Evolutionary conservation across 495 filamentous ascomycete genomes (phyloP).

Genomic region (Alectoria sarmentosa): DNA sequence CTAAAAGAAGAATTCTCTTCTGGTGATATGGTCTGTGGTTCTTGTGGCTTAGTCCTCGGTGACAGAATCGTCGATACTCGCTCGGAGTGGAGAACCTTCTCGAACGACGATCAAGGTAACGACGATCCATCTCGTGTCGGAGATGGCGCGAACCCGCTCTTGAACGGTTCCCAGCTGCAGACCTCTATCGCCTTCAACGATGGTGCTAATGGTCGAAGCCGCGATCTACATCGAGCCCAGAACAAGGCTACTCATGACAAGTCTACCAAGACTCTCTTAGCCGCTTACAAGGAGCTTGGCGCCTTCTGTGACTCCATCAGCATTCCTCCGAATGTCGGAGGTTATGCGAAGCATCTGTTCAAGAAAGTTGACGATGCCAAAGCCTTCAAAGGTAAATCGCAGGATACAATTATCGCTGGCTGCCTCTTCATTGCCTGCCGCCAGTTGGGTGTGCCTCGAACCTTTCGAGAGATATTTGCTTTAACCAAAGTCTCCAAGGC

Average conservation of each 20-base stretch:
- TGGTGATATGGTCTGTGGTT: conserved; percentile 87
- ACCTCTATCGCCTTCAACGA: conserved; percentile 78
- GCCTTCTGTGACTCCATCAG: conserved; percentile 78
- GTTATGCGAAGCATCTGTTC: conserved; percentile 88
- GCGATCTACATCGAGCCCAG: conserved; percentile 81
- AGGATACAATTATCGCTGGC: conserved; percentile 87
- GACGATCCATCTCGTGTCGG: conserved; percentile 98
- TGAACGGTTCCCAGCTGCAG: conserved; percentile 88
- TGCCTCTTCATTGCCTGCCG: conserved; percentile 98
- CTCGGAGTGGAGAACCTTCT: conserved; percentile 97
- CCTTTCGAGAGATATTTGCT: conserved; percentile 85
- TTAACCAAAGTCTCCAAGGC: conserved; percentile 93
- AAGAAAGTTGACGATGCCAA: conserved; percentile 89
- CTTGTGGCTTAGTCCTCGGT: conserved; percentile 85
- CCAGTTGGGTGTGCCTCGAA: conserved; percentile 76
- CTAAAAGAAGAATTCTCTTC: conserved; percentile 86
- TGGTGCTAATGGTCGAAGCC: conserved; percentile 55
- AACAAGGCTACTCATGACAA: conserved; percentile 83
- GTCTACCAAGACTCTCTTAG: conserved; percentile 66
- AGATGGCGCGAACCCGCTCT: conserved; percentile 76
- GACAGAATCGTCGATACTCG: conserved; percentile 90
- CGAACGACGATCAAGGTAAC: conserved; percentile 88
- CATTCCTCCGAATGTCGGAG: conserved; percentile 69
- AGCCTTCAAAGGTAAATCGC: conserved; percentile 89
- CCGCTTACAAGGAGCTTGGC: conserved; percentile 85